These are phyloP conservation scores for Tephrocybe sp. DNA, from an alignment of 768 basidiomycete species.

Conservation along the genomic window DNA sequence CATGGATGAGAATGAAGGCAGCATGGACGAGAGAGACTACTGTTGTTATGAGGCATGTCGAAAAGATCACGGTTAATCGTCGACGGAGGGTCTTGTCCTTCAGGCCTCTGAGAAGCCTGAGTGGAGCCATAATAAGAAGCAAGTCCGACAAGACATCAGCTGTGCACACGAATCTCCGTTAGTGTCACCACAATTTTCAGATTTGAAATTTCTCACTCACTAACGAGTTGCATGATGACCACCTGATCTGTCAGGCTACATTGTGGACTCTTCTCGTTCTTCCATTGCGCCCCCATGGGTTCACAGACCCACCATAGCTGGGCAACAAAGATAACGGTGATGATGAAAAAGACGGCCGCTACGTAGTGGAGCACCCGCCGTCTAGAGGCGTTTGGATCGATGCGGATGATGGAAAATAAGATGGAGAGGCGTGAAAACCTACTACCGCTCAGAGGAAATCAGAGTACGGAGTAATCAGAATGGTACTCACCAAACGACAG, in stretches of 20 bases:
- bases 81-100: slow-evolving; percentile 34
- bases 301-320: slow-evolving; percentile 46
- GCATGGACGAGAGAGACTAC: slow-evolving; percentile 44
- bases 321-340: slow-evolving; percentile 33
- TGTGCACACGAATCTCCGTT: background rate
- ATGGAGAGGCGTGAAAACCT: slow-evolving; percentile 51
- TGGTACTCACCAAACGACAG: slow-evolving; percentile 32
- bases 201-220: too few species aligned
- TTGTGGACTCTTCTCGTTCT: slow-evolving; percentile 28
- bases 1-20: slow-evolving; percentile 31
- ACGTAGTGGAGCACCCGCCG: slow-evolving; percentile 25
- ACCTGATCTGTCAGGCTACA: slow-evolving; percentile 46
- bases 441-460: too few species aligned
- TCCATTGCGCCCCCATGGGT: slow-evolving; percentile 34
- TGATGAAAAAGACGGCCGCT: slow-evolving; percentile 27
- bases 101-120: slow-evolving; percentile 42
- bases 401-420: slow-evolving; percentile 51
- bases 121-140: slow-evolving; percentile 42
- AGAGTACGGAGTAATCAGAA: background rate
- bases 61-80: slow-evolving; percentile 49
- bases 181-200: slow-evolving; percentile 4
- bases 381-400: slow-evolving; percentile 35
- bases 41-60: slow-evolving; percentile 50
- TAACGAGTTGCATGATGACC: slow-evolving; percentile 48
- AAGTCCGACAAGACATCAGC: slow-evolving; percentile 36